Evolutionary conservation across 2,329 filamentous ascomycete genomes (phyloP).

Genomic region (Fusarium heterosporum): DNA sequence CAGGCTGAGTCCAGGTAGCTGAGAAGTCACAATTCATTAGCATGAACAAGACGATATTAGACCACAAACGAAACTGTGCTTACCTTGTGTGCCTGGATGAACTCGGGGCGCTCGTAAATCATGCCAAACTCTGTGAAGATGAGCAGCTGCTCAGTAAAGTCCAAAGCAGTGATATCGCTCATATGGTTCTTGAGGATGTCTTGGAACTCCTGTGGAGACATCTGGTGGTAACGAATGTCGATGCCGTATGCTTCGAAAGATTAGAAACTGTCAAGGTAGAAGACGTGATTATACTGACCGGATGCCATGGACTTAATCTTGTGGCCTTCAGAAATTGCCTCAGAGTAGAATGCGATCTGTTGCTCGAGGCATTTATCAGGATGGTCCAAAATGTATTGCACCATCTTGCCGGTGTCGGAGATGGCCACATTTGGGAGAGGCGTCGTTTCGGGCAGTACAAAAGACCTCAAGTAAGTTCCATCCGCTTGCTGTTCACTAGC

Average conservation of each 20-base stretch:
- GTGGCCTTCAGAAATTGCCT: background rate
- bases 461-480: slow-evolving; percentile 9
- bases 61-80: background rate
- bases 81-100: background rate
- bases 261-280: fast-evolving
- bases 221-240: background rate
- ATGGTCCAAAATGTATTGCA: slow-evolving; percentile 6
- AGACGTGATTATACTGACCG: background rate
- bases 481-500: background rate
- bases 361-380: background rate
- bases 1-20: slow-evolving; percentile 6
- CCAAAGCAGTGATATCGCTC: background rate
- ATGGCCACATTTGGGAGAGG: slow-evolving; percentile 1
- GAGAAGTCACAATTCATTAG: fast-evolving
- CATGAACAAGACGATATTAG: background rate
- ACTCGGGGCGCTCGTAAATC: slow-evolving; percentile 1
- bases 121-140: slow-evolving; percentile 12
- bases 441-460: background rate
- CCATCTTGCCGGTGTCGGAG: slow-evolving; percentile 1
- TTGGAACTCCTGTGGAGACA: background rate
- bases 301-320: slow-evolving; percentile 1
- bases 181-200: background rate
- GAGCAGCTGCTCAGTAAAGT: slow-evolving; percentile 8
- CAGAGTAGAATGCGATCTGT: background rate
- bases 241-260: background rate